Evolutionary conservation across 108 stramenopile genomes (phyloP).

Genomic region (Skeletonema marinoi): DNA sequence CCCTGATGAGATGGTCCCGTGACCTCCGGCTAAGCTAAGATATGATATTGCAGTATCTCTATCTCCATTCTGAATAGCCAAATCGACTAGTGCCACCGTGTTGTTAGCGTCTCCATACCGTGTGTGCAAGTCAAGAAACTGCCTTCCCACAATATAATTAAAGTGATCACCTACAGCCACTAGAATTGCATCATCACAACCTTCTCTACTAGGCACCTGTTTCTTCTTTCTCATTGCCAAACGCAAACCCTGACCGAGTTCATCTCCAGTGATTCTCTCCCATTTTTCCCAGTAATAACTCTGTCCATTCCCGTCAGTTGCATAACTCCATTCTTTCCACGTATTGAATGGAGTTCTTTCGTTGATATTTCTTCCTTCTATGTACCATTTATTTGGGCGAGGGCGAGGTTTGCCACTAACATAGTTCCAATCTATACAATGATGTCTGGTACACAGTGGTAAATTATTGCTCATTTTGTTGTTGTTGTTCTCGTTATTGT

Average conservation of each 20-base stretch:
- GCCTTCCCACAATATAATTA: slow-evolving; percentile 65
- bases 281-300: slow-evolving; percentile 87
- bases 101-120: slow-evolving; percentile 26
- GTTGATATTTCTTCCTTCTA: slow-evolving; percentile 49
- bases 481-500: slow-evolving; percentile 31
- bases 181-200: slow-evolving; percentile 56
- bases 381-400: slow-evolving; percentile 91
- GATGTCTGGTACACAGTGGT: slow-evolving; percentile 76
- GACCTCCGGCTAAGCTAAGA: slow-evolving; percentile 72
- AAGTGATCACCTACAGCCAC: slow-evolving; percentile 82
- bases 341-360: slow-evolving; percentile 10
- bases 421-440: slow-evolving; percentile 93
- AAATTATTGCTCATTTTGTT: neutral
- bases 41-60: slow-evolving; percentile 58
- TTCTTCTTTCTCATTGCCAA: slow-evolving; percentile 57
- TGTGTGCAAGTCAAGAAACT: slow-evolving; percentile 31
- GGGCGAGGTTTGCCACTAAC: slow-evolving; percentile 62
- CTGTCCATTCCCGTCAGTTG: slow-evolving; percentile 76
- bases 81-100: slow-evolving; percentile 66
- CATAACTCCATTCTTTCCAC: slow-evolving; percentile 88
- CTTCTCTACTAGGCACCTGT: neutral
- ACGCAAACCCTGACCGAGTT: slow-evolving; percentile 30
- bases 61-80: slow-evolving; percentile 63
- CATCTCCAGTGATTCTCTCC: slow-evolving; percentile 64
- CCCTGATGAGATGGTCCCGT: slow-evolving; percentile 67